These are phyloP conservation scores for Lactarius psammicola DNA, from an alignment of 768 basidiomycete genomes.

Conservation along the genomic window DNA sequence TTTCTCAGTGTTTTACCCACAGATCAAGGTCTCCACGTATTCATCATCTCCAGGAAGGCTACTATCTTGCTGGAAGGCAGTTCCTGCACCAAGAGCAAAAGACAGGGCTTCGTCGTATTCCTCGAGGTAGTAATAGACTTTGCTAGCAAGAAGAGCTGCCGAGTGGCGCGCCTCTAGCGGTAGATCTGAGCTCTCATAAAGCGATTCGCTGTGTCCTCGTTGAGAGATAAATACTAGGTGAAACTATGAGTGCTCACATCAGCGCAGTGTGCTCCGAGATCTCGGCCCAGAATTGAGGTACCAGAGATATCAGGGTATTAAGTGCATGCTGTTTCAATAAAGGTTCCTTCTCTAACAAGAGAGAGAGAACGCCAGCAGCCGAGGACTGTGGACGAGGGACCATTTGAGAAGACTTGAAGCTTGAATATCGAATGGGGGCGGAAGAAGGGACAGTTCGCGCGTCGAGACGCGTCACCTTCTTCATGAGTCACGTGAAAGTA, in stretches of 20 bases:
- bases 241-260: slow-evolving; percentile 60
- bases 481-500: slow-evolving; percentile 12
- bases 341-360: slow-evolving; percentile 85
- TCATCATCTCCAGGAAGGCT: slow-evolving; percentile 67
- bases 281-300: slow-evolving; percentile 97
- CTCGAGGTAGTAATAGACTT: slow-evolving; percentile 96
- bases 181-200: slow-evolving; percentile 83
- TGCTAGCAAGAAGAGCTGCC: slow-evolving; percentile 93
- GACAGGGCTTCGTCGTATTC: slow-evolving; percentile 94
- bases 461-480: slow-evolving; percentile 42
- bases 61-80: slow-evolving; percentile 76
- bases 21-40: slow-evolving; percentile 92
- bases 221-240: slow-evolving; percentile 8
- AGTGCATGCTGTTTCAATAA: slow-evolving; percentile 92
- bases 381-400: slow-evolving; percentile 74
- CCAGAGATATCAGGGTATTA: slow-evolving; percentile 73
- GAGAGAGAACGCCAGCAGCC: slow-evolving; percentile 85
- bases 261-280: slow-evolving; percentile 90
- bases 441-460: background rate
- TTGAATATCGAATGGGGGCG: background rate
- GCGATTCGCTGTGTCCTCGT: slow-evolving; percentile 61
- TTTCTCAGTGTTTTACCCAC: slow-evolving; percentile 49
- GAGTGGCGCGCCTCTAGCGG: slow-evolving; percentile 70
- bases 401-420: slow-evolving; percentile 40
- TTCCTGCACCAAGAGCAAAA: slow-evolving; percentile 89